These are phyloP conservation scores for Paraleonurus japonicus DNA, from an alignment of 257 asterid species.

Conservation along the genomic window DNA sequence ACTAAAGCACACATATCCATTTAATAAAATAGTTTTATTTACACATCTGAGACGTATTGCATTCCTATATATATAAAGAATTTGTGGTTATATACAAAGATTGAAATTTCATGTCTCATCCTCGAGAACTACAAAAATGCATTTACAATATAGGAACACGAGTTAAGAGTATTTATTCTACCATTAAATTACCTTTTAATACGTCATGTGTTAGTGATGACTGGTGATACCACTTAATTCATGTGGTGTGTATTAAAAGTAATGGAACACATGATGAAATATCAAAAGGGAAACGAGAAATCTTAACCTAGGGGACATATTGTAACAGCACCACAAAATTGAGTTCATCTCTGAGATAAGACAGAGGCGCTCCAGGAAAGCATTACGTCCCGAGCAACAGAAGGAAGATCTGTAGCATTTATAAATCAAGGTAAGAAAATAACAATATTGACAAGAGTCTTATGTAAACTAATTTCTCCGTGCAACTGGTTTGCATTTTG, in stretches of 20 bases:
- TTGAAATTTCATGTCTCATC: background rate
- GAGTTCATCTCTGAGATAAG: constrained; percentile 54
- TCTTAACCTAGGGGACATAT: background rate
- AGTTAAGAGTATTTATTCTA: background rate
- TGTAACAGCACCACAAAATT: background rate
- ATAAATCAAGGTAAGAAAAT: constrained; percentile 6
- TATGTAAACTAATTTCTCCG: too few species aligned
- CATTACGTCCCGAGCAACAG: constrained; percentile 85
- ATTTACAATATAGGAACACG: constrained; percentile 3
- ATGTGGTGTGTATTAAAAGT: background rate
- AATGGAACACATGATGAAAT: background rate
- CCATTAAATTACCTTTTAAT: background rate
- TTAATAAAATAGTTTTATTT: too few species aligned
- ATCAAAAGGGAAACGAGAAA: background rate
- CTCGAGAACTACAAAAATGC: constrained; percentile 18
- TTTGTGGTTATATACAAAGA: constrained; percentile 22
- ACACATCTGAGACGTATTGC: background rate
- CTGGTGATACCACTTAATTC: background rate
- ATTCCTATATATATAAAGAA: constrained; percentile 17
- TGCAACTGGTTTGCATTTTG: too few species aligned
- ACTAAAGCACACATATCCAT: too few species aligned
- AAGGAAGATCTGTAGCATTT: constrained; percentile 73
- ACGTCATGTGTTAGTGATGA: background rate
- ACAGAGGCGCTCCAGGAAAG: constrained; percentile 91
- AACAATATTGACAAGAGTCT: background rate